Base-by-base conservation (phyloP, 2,329 filamentous ascomycete genomes). In the Neonectria neomacrospora region DNA sequence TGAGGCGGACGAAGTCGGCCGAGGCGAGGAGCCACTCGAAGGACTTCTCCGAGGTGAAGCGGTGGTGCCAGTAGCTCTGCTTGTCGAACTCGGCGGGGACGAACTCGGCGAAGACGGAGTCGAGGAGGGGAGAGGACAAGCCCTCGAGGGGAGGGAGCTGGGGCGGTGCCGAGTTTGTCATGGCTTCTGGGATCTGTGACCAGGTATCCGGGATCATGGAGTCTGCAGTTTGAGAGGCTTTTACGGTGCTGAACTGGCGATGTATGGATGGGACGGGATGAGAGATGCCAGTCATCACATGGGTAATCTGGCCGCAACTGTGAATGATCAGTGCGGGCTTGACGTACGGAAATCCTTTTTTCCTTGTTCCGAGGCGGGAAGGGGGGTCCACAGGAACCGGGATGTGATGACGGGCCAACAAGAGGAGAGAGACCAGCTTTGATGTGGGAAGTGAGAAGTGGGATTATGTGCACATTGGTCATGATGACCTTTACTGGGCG, bases 21-120 rank as follows among this genome's bases (percentile, higher is more conserved):
- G 83, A 84, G 2, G 80, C 64, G 14, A 78, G 65, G 16, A 85
- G 77, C 83, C 83, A 85, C 68, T 85, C 83, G 60, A 84, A 85
- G 10, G 77, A 70, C 6, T 73, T 76, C 67, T 85, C 83, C 14
- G 74, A 74, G 16, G 73, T 60, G 75, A 85, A 85, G 26, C 83
- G 80, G 6, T 78, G 63, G 57, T 77, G 80, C 83, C 83, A 85
- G 70, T 85, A 85, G 64, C 77, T 80, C 67, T 82, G 80, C 42
- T 84, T 80, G 37, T 85, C 82, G 60, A 82, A 85, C 57, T 83
- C 79, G 56, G 75, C 61, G 22, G 70, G 67, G 73, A 76, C 75
- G 51, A 61, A 61, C 37, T 63, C 60, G 54, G 47, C 39, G 34
- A 67, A 60, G 26, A 61, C 58, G 23, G 54, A 48, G 37, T 54